Base-by-base conservation (phyloP, 2,329 filamentous ascomycete species). In the Ophiostoma pallidulum region DNA sequence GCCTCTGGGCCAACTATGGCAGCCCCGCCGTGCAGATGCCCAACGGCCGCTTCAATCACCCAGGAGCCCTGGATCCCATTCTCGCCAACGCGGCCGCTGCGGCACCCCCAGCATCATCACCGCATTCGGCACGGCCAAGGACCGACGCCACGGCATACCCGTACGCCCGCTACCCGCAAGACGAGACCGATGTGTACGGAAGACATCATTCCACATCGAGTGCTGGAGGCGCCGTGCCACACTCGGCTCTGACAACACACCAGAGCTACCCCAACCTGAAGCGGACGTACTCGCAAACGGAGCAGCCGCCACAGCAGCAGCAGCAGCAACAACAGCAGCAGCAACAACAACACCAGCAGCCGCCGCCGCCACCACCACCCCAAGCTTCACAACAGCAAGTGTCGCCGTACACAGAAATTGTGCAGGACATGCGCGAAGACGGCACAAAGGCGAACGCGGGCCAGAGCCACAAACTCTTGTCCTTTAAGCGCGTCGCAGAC, bases 401-500 rank as follows among this genome's bases (percentile, higher is more conserved):
- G 51, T 67, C 72, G 31, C 68, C 73, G 4, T 78, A 78, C 63
- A 73, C 75, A 54, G 77, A 80, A 58, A 77, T 80, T 53, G 73
- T 78, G 38, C 76, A 78, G 60, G 75, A 80, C 56, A 66, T 79
- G 50, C 69, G 75, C 37, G 76, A 79, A 45, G 77, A 80, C 49
- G 69, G 68, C 51, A 73, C 74, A 38, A 76, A 78, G 59, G 64
- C 77, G 54, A 71, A 71, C 33, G 73, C 75, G 39, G 77, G 72
- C 60, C 75, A 79, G 51, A 76, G 80, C 62, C 75, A 80, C 61
- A 79, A 80, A 60, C 65, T 80, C 31, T 61, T 80, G 41, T 73
- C 74, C 6, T 80, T 80, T 61, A 73, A 74, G 56, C 70, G 71
- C 48, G 66, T 69, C 8, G 72, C 73, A 54, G 76, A 80, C 60